These are phyloP conservation scores for Phyllosticta citrichinensis DNA, from an alignment of 2,329 filamentous ascomycete genomes.

Conservation along the genomic window DNA sequence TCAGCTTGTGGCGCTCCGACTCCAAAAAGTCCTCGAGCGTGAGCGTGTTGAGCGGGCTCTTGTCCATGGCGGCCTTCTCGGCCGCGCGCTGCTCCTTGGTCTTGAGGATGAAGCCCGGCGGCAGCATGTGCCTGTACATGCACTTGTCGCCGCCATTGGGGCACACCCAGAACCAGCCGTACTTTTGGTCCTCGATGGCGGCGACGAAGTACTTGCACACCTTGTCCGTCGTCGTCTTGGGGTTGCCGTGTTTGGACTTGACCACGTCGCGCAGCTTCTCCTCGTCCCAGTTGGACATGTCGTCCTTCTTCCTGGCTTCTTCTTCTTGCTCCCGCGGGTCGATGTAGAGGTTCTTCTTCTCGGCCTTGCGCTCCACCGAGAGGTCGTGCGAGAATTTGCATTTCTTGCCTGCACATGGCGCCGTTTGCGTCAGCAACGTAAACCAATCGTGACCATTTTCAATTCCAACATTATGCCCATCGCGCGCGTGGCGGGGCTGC, in stretches of 20 bases:
- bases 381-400: slow-evolving; percentile 97
- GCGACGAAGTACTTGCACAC: slow-evolving; percentile 98
- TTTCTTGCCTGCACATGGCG: slow-evolving; percentile 49
- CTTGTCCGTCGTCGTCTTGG: slow-evolving; percentile 89
- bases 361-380: slow-evolving; percentile 77
- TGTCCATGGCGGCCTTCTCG: slow-evolving; percentile 92
- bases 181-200: slow-evolving; percentile 96
- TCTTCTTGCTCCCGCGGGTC: slow-evolving; percentile 69
- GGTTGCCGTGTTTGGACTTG: slow-evolving; percentile 93
- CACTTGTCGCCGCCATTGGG: slow-evolving; percentile 95
- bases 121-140: slow-evolving; percentile 95
- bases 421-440: not conserved
- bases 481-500: not conserved
- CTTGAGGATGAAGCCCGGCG: slow-evolving; percentile 91
- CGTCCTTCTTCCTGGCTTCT: slow-evolving; percentile 73
- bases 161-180: slow-evolving; percentile 98
- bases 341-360: slow-evolving; percentile 85
- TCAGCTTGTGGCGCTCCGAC: slow-evolving; percentile 90
- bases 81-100: slow-evolving; percentile 93
- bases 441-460: not conserved
- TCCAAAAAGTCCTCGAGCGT: slow-evolving; percentile 97
- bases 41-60: slow-evolving; percentile 85
- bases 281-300: slow-evolving; percentile 95
- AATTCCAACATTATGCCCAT: not conserved
- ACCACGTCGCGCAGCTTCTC: slow-evolving; percentile 88